Evolutionary conservation across 1,284 basidiomycete genomes (phyloP).

Genomic region (Ustilago loliicola): DNA sequence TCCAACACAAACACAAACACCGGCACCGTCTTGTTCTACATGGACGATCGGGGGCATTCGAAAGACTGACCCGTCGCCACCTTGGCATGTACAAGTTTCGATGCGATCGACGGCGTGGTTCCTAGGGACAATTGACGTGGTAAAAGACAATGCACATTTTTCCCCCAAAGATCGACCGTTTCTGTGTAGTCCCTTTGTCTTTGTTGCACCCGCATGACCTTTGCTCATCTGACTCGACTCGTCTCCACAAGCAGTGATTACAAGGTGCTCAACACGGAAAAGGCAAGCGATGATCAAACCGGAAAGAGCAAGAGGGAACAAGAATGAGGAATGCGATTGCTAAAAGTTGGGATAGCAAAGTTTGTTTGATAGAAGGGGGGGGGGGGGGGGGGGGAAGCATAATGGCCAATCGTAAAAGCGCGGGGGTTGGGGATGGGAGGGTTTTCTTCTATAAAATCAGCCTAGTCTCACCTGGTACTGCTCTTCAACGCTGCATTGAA

Average conservation of each 20-base stretch:
- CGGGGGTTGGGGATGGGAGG: neutral
- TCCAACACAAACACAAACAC: neutral
- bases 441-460: neutral
- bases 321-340: constrained; percentile 6
- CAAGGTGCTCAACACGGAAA: no score
- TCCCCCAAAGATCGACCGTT: no score
- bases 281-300: no score
- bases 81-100: neutral
- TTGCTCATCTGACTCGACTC: no score
- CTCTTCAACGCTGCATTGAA: no score
- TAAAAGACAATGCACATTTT: no score
- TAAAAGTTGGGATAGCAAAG: neutral
- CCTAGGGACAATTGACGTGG: neutral
- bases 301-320: neutral
- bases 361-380: neutral
- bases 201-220: no score
- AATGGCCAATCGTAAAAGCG: no score
- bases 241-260: neutral
- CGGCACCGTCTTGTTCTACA: neutral
- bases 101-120: no score
- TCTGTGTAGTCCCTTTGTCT: no score
- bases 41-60: neutral
- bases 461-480: no score
- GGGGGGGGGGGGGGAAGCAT: no score
- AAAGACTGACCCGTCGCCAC: neutral